Base-by-base conservation (phyloP, 306 rosid species). In the Acacia confusa region DNA sequence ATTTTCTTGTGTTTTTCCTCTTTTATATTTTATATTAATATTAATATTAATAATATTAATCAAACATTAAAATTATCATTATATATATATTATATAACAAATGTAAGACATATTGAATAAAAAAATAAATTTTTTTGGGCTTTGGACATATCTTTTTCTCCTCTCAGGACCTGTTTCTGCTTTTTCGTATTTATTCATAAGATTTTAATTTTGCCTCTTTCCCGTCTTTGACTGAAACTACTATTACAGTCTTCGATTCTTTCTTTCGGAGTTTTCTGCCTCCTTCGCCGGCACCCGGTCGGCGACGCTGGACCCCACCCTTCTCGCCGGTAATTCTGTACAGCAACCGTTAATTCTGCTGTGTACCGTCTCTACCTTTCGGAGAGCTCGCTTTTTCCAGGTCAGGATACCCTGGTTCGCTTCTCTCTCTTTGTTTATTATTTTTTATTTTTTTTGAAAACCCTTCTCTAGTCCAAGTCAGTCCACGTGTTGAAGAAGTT, bases 211-310 rank as follows among this genome's bases (percentile, higher is more conserved):
- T 82, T 76, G 83, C 66, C 85, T 88, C 70, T 82, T 79, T 86
- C 74, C 67, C 82, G 71, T 72, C 85, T 89, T 91, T 92, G 97
- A 92, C 97, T 82, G 76, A 82, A 75, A 79, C 90, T 87, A 84
- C 95, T 88, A 89, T 88, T 88, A 75, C 88, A 83, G 87, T 53
- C 86, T 82, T 83, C 88, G 86, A 71, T 87, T 85, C 85, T 88
- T 88, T 79, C 86, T 88, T 85, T 81, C 90, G 76, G 82, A 77
- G 60, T 85, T 53, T 84, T 70, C 64, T 85, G 80, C 73, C 88
- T 87, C 92, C 84, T 90, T 86, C 78, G 88, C 87, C 90, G 76
- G 83, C 52, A 78, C 81, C 82, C 40, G 75, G 85, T 82, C 74
- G 82, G 89, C 85, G 88, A 75, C 92, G 67, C 78, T 84, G 86